These are phyloP conservation scores for Beauveria caledonica DNA, from an alignment of 2,329 filamentous ascomycete species.

Conservation along the genomic window DNA sequence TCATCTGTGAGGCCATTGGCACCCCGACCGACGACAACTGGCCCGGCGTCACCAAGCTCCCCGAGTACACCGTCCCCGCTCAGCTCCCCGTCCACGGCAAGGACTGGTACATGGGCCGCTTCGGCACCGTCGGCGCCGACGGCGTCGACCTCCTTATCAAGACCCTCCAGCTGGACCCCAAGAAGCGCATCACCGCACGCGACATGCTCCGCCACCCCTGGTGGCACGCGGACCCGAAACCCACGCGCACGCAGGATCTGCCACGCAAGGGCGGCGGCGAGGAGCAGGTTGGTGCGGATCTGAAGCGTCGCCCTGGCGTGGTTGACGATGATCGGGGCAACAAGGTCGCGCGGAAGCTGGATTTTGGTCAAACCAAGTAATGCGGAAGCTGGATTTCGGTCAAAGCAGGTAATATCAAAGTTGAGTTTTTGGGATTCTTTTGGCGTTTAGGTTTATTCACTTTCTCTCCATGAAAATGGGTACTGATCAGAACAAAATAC, in stretches of 20 bases:
- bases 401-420: constrained; percentile 10
- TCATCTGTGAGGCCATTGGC: constrained; percentile 79
- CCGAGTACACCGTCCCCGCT: constrained; percentile 68
- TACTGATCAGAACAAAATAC: background rate
- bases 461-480: background rate
- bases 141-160: constrained; percentile 84
- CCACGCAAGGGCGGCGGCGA: constrained; percentile 67
- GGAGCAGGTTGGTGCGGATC: constrained; percentile 71
- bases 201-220: constrained; percentile 75
- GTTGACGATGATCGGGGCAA: constrained; percentile 60
- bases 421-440: background rate
- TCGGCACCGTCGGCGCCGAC: constrained; percentile 70
- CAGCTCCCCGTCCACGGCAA: constrained; percentile 54
- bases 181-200: constrained; percentile 67
- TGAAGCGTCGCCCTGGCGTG: constrained; percentile 64
- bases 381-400: constrained; percentile 47
- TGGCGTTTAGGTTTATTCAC: background rate
- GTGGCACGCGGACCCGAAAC: constrained; percentile 78
- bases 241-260: constrained; percentile 72
- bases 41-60: constrained; percentile 79
- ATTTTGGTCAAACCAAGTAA: constrained; percentile 48
- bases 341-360: constrained; percentile 75
- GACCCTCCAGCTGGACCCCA: constrained; percentile 81
- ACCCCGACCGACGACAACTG: constrained; percentile 91
- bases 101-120: constrained; percentile 66